Conservation (phyloP, 2,329 filamentous ascomycete genomes). For the Cordyceps sp. region DNA sequence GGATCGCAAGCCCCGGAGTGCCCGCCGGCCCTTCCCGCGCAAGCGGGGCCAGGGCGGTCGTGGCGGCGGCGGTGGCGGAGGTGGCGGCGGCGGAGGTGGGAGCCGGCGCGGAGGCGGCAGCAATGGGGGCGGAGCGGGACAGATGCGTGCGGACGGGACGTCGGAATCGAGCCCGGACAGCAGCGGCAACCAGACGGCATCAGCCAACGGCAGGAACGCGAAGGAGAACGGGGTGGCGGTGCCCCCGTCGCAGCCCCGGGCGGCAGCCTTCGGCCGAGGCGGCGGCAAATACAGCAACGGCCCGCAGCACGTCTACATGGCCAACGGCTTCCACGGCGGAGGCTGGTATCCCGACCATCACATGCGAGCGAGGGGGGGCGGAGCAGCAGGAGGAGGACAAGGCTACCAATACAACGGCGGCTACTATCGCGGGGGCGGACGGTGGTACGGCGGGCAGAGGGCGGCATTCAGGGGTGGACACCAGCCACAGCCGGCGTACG, state of each 20-base stretch:
- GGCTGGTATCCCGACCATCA: slow-evolving; percentile 2
- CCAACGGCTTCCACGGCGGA: background rate
- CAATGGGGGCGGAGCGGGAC: background rate
- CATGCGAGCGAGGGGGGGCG: slow-evolving; percentile 7
- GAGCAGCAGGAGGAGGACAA: too few relatives aligned
- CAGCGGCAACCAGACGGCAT: too few relatives aligned
- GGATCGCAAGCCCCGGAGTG: slow-evolving; percentile 25
- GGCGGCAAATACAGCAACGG: slow-evolving; percentile 1
- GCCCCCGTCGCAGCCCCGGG: too few relatives aligned
- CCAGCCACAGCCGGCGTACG: background rate
- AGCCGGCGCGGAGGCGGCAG: background rate
- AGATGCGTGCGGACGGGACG: too few relatives aligned
- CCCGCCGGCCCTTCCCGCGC: slow-evolving; percentile 9
- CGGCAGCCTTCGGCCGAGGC: too few relatives aligned
- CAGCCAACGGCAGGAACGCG: too few relatives aligned
- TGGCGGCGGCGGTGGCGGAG: slow-evolving; percentile 4
- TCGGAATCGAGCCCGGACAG: too few relatives aligned
- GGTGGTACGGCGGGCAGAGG: slow-evolving; percentile 1
- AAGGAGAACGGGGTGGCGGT: too few relatives aligned
- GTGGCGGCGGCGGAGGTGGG: background rate
- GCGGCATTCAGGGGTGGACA: background rate
- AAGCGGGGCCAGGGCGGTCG: slow-evolving; percentile 6
- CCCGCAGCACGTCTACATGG: background rate
- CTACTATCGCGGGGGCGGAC: slow-evolving; percentile 1
- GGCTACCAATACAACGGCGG: too few relatives aligned